phyloP scores from a whole-genome alignment of 2,329 filamentous ascomycete species.

The Colletotrichum abscissum region DNA sequence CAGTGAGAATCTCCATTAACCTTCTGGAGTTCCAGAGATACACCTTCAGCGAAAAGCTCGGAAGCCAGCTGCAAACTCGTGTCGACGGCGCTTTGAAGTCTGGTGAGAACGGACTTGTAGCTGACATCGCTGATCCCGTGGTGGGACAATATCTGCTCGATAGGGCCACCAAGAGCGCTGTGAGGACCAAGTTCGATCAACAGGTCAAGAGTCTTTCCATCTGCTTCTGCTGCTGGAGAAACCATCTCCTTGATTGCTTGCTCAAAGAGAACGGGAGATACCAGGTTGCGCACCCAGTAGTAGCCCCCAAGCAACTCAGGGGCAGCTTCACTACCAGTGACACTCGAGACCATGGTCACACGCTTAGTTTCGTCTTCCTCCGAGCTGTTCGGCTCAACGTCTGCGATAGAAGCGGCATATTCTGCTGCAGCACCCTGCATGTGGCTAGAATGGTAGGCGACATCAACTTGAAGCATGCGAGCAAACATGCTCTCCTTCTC shows the following conservation, averaged over 20 bases:
- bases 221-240: not conserved
- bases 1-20: not conserved
- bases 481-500: slow-evolving; percentile 51
- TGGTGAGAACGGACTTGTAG: slow-evolving; percentile 12
- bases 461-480: slow-evolving; percentile 37
- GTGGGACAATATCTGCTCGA: not conserved
- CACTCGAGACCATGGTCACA: slow-evolving; percentile 7
- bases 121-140: not conserved
- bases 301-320: not conserved
- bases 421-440: slow-evolving; percentile 24
- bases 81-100: slow-evolving; percentile 37
- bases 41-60: slow-evolving; percentile 32
- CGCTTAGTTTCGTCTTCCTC: not conserved
- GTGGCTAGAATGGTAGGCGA: slow-evolving; percentile 40
- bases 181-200: slow-evolving; percentile 21
- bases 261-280: slow-evolving; percentile 18
- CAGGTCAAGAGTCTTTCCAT: not conserved
- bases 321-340: not conserved
- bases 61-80: slow-evolving; percentile 8
- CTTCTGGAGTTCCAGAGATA: slow-evolving; percentile 30
- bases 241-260: not conserved
- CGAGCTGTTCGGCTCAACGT: not conserved
- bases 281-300: slow-evolving; percentile 34
- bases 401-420: not conserved
- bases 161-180: not conserved